Evolutionary conservation across 1,139 yeast genomes (phyloP).

Genomic region (Kodamaea alishanica): DNA sequence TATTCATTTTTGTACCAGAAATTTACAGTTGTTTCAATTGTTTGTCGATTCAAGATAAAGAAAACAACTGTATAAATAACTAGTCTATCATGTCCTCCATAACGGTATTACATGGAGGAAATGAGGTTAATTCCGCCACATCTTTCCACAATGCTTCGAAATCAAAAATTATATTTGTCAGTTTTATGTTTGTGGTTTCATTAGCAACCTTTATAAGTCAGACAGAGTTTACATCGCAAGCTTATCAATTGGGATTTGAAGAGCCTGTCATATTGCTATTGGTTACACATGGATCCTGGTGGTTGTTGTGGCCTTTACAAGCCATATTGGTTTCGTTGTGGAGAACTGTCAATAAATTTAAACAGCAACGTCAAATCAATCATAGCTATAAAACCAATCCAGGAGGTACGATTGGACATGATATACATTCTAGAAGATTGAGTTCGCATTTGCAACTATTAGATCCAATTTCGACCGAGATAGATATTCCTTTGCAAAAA

Average conservation of each 20-base stretch:
- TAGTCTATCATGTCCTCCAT: conserved; percentile 13
- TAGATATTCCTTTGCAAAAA: conserved; percentile 15
- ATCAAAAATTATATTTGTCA: conserved; percentile 50
- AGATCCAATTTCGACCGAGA: conserved; percentile 16
- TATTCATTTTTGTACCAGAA: no score
- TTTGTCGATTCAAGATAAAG: no score
- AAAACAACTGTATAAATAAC: background rate
- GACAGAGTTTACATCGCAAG: conserved; percentile 75
- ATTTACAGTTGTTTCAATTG: no score
- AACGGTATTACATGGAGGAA: conserved; percentile 10
- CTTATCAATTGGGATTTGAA: conserved; percentile 55
- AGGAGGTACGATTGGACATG: conserved; percentile 10
- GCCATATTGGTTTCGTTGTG: conserved; percentile 44
- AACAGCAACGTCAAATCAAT: conserved; percentile 8
- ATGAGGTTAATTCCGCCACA: conserved; percentile 11
- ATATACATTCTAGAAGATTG: conserved; percentile 27
- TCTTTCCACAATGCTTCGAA: conserved; percentile 16
- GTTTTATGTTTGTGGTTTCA: conserved; percentile 55
- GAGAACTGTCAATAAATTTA: conserved; percentile 36
- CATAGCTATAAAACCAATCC: conserved; percentile 6
- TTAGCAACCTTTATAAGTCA: conserved; percentile 67
- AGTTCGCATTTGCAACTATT: conserved; percentile 29
- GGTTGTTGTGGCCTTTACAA: conserved; percentile 71
- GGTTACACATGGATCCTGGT: conserved; percentile 80
- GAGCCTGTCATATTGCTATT: conserved; percentile 69